A percentile compares a stretch with the other conserved stretches of the same genome.
phyloP scores from a whole-genome alignment of 306 rosid species.

The Macrotyloma uniflorum region DNA sequence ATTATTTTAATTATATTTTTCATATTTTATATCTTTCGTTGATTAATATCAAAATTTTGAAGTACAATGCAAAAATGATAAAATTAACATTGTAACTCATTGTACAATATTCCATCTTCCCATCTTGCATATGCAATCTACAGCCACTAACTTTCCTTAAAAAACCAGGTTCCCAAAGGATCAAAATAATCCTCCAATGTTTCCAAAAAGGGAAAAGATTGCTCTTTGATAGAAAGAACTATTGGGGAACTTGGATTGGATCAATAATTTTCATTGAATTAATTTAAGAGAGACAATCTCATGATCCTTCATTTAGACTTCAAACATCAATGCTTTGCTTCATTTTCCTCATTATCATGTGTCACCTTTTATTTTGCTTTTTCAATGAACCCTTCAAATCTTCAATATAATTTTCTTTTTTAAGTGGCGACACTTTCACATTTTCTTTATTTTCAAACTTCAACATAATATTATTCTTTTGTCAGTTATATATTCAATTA shows the following conservation, averaged over 20 bases:
- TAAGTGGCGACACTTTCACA: no score
- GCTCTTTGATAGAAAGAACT: no score
- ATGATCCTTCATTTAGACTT: conserved; percentile 6
- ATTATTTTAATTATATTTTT: no score
- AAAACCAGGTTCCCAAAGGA: background rate
- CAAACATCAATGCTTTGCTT: conserved; percentile 1
- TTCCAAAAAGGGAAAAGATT: no score
- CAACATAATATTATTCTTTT: no score
- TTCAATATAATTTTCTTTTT: background rate
- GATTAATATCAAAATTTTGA: no score
- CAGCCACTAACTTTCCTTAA: background rate
- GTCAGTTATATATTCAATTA: no score
- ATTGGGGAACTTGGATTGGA: no score
- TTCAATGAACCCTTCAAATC: background rate
- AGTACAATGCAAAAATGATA: no score
- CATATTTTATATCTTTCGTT: no score
- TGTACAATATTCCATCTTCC: background rate
- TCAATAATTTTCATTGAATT: background rate
- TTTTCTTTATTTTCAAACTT: no score
- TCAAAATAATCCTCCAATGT: background rate
- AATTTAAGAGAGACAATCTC: conserved; percentile 36
- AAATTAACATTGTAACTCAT: no score
- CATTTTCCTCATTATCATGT: background rate
- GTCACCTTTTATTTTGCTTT: background rate
- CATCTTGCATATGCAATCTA: background rate